phyloP scores from a whole-genome alignment of 306 rosid species.

The Medicago lupulina region DNA sequence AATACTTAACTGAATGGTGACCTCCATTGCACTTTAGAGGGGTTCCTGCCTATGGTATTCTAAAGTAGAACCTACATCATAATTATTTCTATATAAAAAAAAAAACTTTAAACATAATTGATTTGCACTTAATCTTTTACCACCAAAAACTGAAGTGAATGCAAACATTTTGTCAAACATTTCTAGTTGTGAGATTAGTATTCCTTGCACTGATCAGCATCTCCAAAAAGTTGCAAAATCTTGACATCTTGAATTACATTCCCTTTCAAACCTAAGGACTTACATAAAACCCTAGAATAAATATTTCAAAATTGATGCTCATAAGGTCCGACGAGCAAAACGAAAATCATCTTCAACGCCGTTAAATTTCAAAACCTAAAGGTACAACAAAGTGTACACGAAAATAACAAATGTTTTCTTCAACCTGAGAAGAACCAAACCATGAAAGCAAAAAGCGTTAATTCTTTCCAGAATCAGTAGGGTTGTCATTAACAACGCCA shows the following conservation, averaged over 20 bases:
- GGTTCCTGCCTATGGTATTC: too few species aligned
- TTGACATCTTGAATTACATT: constrained; percentile 18
- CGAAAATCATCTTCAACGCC: not conserved
- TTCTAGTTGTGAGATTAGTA: not conserved
- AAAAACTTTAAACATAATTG: not conserved
- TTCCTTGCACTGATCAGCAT: not conserved
- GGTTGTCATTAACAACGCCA: constrained; percentile 21
- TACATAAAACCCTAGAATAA: constrained; percentile 6
- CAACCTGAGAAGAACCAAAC: constrained; percentile 24
- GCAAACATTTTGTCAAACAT: not conserved
- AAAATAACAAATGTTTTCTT: not conserved
- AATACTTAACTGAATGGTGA: too few species aligned
- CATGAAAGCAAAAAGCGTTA: not conserved
- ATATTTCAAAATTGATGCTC: constrained; percentile 33
- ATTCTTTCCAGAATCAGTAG: constrained; percentile 38
- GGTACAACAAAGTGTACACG: constrained; percentile 14
- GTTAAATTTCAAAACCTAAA: constrained; percentile 24
- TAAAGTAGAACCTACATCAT: too few species aligned
- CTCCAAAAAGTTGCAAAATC: constrained; percentile 8
- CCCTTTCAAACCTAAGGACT: not conserved
- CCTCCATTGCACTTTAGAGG: too few species aligned
- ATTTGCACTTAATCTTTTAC: not conserved
- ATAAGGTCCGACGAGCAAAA: constrained; percentile 17
- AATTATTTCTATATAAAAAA: too few species aligned
- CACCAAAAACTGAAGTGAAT: not conserved